Percentiles rank a stretch among this genome's conserved stretches.
Conservation (phyloP, 176 grass and related monocot genomes). For the Sorghum bicolor region Sorghum_bicolor_NCBIv3 NC_012870.2:18419001-18419500, state of each 20-base stretch:
- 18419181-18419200: neutral
- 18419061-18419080: neutral
- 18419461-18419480: neutral
- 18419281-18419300: neutral
- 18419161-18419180: neutral
- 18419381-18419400: neutral
- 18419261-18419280: neutral
- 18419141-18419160: neutral
- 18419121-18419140: neutral
- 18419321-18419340: neutral
- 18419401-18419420: neutral
- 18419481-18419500: neutral
- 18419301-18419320: neutral
- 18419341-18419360: neutral
- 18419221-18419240: neutral
- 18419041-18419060: no score
- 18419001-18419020: neutral
- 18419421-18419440: neutral
- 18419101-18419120: neutral
- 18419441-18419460: neutral
- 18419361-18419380: neutral
- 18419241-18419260: neutral
- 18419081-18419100: neutral
- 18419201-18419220: neutral
- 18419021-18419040: no score